Conservation (phyloP, 164 flowering plant species). For the Tinospora cordifolia region DNA sequence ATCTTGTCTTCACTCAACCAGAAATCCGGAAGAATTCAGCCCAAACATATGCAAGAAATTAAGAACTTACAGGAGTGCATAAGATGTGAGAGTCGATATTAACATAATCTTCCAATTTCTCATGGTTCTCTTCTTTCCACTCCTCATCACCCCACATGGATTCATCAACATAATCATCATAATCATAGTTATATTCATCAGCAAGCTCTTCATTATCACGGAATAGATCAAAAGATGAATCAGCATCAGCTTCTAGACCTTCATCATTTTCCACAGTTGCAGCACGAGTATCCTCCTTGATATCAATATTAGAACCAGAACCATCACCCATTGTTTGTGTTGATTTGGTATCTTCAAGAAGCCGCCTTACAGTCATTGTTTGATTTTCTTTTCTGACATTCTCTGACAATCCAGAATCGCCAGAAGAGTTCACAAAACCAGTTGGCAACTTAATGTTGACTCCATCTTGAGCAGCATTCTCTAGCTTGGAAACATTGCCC, state of each 20-base stretch:
- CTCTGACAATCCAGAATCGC: constrained; percentile 22
- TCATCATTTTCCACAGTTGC: constrained; percentile 81
- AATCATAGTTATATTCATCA: constrained; percentile 95
- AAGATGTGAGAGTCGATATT: constrained; percentile 82
- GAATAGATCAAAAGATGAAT: constrained; percentile 83
- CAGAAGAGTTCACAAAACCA: constrained; percentile 30
- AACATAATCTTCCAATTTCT: constrained; percentile 75
- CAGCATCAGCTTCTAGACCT: constrained; percentile 79
- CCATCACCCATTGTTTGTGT: constrained; percentile 27
- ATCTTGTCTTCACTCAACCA: not conserved
- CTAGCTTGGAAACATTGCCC: constrained; percentile 29
- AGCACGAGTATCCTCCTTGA: constrained; percentile 25
- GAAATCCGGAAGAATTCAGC: not conserved
- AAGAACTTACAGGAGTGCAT: constrained; percentile 83
- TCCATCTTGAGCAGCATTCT: constrained; percentile 28
- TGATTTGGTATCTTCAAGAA: constrained; percentile 54
- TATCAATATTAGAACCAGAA: constrained; percentile 31
- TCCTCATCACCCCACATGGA: constrained; percentile 96
- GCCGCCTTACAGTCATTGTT: constrained; percentile 49
- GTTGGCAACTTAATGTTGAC: constrained; percentile 37
- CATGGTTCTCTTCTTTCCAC: constrained; percentile 75
- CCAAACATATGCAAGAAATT: not conserved
- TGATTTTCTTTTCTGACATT: constrained; percentile 23
- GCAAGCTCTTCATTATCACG: constrained; percentile 84
- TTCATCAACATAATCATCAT: constrained; percentile 96